Conservation (phyloP, 2,329 filamentous ascomycete genomes). For the Drechmeria coniospora region DNA sequence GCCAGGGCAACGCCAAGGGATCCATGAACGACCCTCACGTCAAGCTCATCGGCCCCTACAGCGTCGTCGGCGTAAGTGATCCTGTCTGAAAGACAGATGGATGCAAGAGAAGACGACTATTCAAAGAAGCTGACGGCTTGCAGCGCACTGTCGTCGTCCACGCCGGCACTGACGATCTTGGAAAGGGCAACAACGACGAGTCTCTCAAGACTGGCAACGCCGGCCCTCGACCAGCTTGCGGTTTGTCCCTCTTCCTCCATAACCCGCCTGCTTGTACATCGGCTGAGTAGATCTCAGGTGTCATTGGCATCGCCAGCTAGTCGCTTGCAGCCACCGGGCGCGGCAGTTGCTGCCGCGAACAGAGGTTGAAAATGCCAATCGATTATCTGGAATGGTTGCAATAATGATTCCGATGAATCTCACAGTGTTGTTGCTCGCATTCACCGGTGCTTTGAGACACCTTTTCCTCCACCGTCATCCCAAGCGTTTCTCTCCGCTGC, state of each 20-base stretch:
- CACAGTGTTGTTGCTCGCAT: too few species aligned
- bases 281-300: slow-evolving; percentile 34
- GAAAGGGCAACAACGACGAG: slow-evolving; percentile 81
- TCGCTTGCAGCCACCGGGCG: not conserved
- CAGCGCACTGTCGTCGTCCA: slow-evolving; percentile 92
- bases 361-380: too few species aligned
- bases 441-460: too few species aligned
- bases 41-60: slow-evolving; percentile 93
- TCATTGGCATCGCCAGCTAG: slow-evolving; percentile 76
- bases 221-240: slow-evolving; percentile 83
- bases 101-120: not conserved
- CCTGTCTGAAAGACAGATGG: not conserved
- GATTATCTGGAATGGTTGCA: too few species aligned
- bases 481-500: too few species aligned
- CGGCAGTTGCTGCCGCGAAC: too few species aligned
- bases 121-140: slow-evolving; percentile 2
- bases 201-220: slow-evolving; percentile 98
- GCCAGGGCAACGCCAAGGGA: slow-evolving; percentile 77
- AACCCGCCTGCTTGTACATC: not conserved
- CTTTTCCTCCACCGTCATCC: too few species aligned
- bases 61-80: slow-evolving; percentile 72
- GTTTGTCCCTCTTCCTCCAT: slow-evolving; percentile 38
- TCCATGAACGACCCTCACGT: slow-evolving; percentile 64
- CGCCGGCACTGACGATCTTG: slow-evolving; percentile 90
- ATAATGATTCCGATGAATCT: too few species aligned